Evolutionary conservation across 805 yeast species (phyloP), one percentile per base, ranked within the genome.

Genomic region (Yamadazyma ubonensis): DNA sequence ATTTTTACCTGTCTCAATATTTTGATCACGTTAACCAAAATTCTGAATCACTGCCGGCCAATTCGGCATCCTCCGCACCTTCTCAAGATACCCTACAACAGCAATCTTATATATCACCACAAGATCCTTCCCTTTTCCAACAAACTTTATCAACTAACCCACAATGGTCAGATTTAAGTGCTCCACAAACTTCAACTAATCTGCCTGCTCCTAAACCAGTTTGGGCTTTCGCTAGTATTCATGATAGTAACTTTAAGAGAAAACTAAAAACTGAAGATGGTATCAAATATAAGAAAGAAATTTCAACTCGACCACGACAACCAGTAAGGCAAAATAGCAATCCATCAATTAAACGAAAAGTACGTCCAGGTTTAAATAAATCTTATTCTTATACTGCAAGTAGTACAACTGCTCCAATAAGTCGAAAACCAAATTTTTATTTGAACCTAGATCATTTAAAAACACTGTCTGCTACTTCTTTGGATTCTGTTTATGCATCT

Each of bases 321-420:
- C 49, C 51, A 3, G 18, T 44, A 29, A 45, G 51, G 12, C 51
- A 47, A 36, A 40, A 26, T 25, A 32, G 41, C 12, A 44, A 40
- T 36, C 49, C 51, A 12, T 32, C 32, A 9, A 23, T 44, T 11
- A 44, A 38, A 18, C 32, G 43, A 12, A 39, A 39, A n/a, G 21
- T n/a, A 5, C 36, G 49, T n/a, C 51, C 51, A 10, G 27, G 16
- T 3, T 33, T 47, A 19, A 40, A 22, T 26, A 47, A 44, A 29
- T 39, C 51, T 6, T 42, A 40, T 20, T 44, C 48, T 1, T 47
- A 47, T 22, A 38, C 34, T 17, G 26, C 17, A 14, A 17, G 29
- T 18, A 18, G 15, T 22, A 31, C 39, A 8, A 19, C 17, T 8
- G 12, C 23, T 21, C 26, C 20, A 12, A 12, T 8, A 15, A 47